Evolutionary conservation across 1,139 yeast genomes (phyloP), one percentile per base, ranked within the genome.

Genomic region (Kodamaea ohmeri): DNA sequence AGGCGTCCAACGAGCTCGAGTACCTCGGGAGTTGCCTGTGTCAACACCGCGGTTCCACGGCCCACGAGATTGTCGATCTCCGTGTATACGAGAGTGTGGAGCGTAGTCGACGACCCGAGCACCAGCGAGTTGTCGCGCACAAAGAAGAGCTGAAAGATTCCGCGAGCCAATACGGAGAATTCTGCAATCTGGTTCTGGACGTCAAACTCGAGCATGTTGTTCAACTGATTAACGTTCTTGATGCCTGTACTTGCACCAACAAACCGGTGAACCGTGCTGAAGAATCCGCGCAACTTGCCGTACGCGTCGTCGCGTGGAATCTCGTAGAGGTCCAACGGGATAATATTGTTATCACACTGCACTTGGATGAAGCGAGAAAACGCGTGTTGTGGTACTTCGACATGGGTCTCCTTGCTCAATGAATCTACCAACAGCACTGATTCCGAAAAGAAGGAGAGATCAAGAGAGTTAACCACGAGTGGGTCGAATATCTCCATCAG

Each of bases 111-210:
- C 20, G 32, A 54, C 35, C 70, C 73, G 36, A 77, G 50, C 1
- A 83, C 63, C 2, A 78, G 61, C 38, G 71, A 73, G 53, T 82
- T 80, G 51, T 81, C 84, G 42, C 87, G 62, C 4, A 83, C 63
- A 17, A 82, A 60, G 50, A 73, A 80, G 25, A 81, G 57, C 42
- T 83, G 85, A 48, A 81, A 73, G 16, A 80, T 50, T 2, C 85
- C 84, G 42, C 90, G 65, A 1, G 81, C 68, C 15, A 83, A 55
- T 2, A 78, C 80, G 50, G 78, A 61, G 27, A 49, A 79, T 3
- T 62, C 37, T 6, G 50, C 44, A 18, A 60, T 54, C 9, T 55
- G 50, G 32, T 51, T 47, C 27, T 61, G 60, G 17, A 71, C 53
- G 32, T 62, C 63, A 41, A 49, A 61, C n/a, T 48, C 50, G 20